A percentile compares a stretch with the other conserved stretches of the same genome.
Conservation (phyloP, 495 filamentous ascomycete species). For the Patellaria atrata region DNA sequence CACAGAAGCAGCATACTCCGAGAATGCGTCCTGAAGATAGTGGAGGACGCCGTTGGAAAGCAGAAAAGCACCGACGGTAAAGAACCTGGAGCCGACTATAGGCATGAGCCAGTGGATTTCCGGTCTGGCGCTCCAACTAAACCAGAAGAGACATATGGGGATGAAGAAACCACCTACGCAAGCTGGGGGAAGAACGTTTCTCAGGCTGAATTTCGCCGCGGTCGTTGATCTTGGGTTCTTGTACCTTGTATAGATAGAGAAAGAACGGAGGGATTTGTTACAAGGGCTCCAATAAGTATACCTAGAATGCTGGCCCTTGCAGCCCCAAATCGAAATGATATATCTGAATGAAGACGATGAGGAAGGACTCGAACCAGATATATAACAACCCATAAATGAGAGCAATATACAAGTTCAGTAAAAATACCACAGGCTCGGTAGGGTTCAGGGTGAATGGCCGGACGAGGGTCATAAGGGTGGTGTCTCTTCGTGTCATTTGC, state of each 20-base stretch:
- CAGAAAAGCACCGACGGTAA: conserved; percentile 38
- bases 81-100: conserved; percentile 38
- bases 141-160: conserved; percentile 36
- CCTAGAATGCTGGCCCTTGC: conserved; percentile 38
- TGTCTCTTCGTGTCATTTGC: conserved; percentile 26
- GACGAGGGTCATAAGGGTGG: conserved; percentile 26
- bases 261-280: conserved; percentile 34
- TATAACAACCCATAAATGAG: conserved; percentile 41
- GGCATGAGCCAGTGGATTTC: conserved; percentile 39
- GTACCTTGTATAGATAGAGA: conserved; percentile 29
- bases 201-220: conserved; percentile 32
- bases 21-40: conserved; percentile 25
- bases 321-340: conserved; percentile 35
- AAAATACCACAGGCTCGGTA: conserved; percentile 36
- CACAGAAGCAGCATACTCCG: conserved; percentile 31
- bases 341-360: conserved; percentile 35
- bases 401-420: conserved; percentile 39
- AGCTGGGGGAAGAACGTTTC: conserved; percentile 30
- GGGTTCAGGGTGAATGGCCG: conserved; percentile 29
- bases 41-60: conserved; percentile 40
- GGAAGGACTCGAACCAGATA: conserved; percentile 45
- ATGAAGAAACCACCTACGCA: conserved; percentile 32
- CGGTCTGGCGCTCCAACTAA: conserved; percentile 32
- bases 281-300: conserved; percentile 31
- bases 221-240: conserved; percentile 30